A percentile compares a stretch with the other conserved stretches of the same genome.
Evolutionary conservation across 305 asterid species (phyloP).

Genomic region (Coffea humblotiana): DNA sequence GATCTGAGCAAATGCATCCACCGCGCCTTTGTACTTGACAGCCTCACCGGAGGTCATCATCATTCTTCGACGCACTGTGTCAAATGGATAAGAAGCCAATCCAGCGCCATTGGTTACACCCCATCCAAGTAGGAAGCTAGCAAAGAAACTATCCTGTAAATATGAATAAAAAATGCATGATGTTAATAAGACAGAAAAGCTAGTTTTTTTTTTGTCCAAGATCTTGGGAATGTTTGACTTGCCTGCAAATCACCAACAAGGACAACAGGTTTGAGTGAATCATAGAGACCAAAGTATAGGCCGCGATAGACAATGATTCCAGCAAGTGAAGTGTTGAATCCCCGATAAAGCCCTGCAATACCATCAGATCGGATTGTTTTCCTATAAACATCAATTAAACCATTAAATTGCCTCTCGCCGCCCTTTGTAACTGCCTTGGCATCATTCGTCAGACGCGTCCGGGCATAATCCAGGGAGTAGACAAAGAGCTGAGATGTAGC

Average conservation of each 20-base stretch:
- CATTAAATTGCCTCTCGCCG: slow-evolving; percentile 40
- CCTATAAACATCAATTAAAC: slow-evolving; percentile 35
- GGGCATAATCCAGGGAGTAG: slow-evolving; percentile 38
- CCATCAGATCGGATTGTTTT: slow-evolving; percentile 39
- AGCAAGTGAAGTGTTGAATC: slow-evolving; percentile 35
- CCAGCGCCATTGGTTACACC: slow-evolving; percentile 40
- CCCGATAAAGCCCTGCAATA: slow-evolving; percentile 37
- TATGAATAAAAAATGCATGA: not conserved
- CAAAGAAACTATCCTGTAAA: slow-evolving; percentile 43
- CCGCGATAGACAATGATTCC: slow-evolving; percentile 43
- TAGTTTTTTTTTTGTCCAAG: not conserved
- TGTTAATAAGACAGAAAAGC: not conserved
- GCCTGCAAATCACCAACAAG: slow-evolving; percentile 33
- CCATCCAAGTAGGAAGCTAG: slow-evolving; percentile 47
- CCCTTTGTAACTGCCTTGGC: slow-evolving; percentile 39
- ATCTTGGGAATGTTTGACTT: slow-evolving; percentile 10
- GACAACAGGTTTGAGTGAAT: slow-evolving; percentile 39
- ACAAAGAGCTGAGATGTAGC: slow-evolving; percentile 37
- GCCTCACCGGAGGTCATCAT: slow-evolving; percentile 40
- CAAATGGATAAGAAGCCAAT: slow-evolving; percentile 36
- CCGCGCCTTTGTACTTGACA: slow-evolving; percentile 26
- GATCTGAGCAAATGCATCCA: slow-evolving; percentile 33
- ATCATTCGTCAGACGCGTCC: slow-evolving; percentile 40
- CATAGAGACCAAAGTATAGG: slow-evolving; percentile 40
- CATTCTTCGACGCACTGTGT: slow-evolving; percentile 37